Base-by-base conservation (phyloP, 768 basidiomycete species). In the Rubroboletus pulcherrimus region DNA sequence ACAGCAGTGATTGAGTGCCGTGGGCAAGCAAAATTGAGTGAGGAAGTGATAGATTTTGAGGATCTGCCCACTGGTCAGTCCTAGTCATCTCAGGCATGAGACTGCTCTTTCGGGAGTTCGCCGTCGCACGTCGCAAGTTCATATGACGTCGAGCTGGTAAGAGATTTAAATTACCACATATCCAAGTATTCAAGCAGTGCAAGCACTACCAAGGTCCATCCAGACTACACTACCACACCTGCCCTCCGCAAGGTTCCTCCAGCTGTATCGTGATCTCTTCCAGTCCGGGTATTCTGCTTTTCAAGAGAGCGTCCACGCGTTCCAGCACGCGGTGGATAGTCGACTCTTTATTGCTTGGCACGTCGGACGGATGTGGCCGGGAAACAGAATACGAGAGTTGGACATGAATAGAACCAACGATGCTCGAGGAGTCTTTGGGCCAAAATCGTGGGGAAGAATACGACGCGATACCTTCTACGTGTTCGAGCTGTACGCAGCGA, bases 251-350 rank as follows among this genome's bases (percentile, higher is more conserved):
- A 40, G 49, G 51, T 17, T 68, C 59, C 53, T 93, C 92, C 14
- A 95, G 79, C 72, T 99, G 96, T 61, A 99, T 87, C 3, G 89
- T 91, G 56, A 99, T 71, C 72, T 98, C 93, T 60, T 90, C 88
- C 40, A 99, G 71, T 35, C 92, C 93, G 8, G 79, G 75, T 67
- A 99, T 93, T 61, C 79, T 80, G 61, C 78, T 75, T 63, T 86
- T 81, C 60, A 99, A 66, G 35, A 91, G 70, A 21, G 76, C 73
- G 65, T 95, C 84, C 6, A 98, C 93, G 31, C 84, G 77, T 66
- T 85, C 83, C 17, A 90, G 81, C 14, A 94, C 86, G 44, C 81
- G 79, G 56, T 95, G 90, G 19, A 71, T 52, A 17, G 40, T 58
- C 30, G 58, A 58, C 34, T 55, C 58, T 51, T 62, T 66, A 41